phyloP scores from a whole-genome alignment of 2,329 filamentous ascomycete genomes.

The Stagonosporopsis rhizophila region DNA sequence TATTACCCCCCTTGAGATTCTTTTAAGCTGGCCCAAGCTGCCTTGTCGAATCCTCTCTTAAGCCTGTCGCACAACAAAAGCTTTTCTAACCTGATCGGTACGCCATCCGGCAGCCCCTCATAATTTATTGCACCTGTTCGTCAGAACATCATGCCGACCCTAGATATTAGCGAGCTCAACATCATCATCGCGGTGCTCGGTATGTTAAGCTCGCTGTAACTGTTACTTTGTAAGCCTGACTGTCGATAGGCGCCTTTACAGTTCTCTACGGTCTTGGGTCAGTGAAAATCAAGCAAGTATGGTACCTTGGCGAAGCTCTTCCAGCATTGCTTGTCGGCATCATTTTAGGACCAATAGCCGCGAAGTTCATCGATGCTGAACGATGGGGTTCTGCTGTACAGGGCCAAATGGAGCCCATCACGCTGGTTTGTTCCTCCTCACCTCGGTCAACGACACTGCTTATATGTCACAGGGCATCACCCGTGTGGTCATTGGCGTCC shows the following conservation, averaged over 20 bases:
- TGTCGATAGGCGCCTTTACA: constrained; percentile 54
- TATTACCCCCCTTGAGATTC: neutral
- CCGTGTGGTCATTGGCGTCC: constrained; percentile 68
- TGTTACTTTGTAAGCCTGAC: neutral
- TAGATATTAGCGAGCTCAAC: constrained; percentile 62
- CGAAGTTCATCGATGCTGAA: constrained; percentile 59
- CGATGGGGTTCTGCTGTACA: constrained; percentile 47
- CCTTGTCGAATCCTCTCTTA: neutral
- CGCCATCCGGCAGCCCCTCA: neutral
- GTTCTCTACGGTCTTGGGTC: constrained; percentile 60
- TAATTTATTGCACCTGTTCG: neutral
- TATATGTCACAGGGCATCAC: constrained; percentile 53
- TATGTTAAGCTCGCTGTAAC: constrained; percentile 29
- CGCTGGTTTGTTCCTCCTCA: constrained; percentile 44
- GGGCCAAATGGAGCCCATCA: constrained; percentile 50
- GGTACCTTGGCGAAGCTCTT: constrained; percentile 63
- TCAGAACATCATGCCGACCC: constrained; percentile 51
- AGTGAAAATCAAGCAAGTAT: constrained; percentile 60
- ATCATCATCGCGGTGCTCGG: constrained; percentile 58
- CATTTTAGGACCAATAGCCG: constrained; percentile 61
- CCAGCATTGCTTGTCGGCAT: constrained; percentile 61
- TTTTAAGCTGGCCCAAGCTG: neutral
- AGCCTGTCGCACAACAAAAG: neutral
- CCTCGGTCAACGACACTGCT: neutral
- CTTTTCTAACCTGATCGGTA: neutral